Base-by-base conservation (phyloP, 768 basidiomycete species). In the Neoboletus subvelutipes region DNA sequence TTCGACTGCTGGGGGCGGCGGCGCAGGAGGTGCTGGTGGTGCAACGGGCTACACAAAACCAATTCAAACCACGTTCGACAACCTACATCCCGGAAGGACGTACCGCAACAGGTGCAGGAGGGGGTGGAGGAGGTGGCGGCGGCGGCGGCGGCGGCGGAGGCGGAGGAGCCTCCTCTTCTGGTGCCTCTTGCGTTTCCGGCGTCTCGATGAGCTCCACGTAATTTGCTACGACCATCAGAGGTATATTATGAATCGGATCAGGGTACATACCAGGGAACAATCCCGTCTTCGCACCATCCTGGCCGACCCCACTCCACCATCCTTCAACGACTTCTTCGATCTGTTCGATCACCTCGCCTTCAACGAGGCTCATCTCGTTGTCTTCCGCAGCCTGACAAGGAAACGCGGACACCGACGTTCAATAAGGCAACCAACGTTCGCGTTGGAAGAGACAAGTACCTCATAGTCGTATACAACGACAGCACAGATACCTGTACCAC, bases 251-350 rank as follows among this genome's bases (percentile, higher is more conserved):
- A n/a, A 41, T 37, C 6, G 48, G 33, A 50, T 31, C 45, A 8
- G 29, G n/a, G 34, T 26, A 59, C 80, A 24, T 62, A 92, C 90
- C 82, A 56, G 94, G 94, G 84, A 96, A 97, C 33, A 95, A 71
- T 9, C 94, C 95, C 7, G 73, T 77, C 76, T 88, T 87, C 5
- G 29, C 22, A 6, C 92, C 93, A 24, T 77, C 80, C 41, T 78
- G 73, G 31, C 85, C 86, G 48, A 84, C 77, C 22, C 92, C 95
- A 56, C 78, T 82, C 95, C 94, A 97, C 95, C 95, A 98, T 7
- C 91, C 90, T 63, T 92, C 90, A 62, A 88, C 92, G 17, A 92
- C 72, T 71, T 91, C 85, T 71, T 94, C 90, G 46, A 96, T 84
- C 60, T 89, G 83, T 54, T 88, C 84, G 48, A 97, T 84, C 36